Conservation (phyloP, 768 basidiomycete species). For the Rickenella mellea region DNA sequence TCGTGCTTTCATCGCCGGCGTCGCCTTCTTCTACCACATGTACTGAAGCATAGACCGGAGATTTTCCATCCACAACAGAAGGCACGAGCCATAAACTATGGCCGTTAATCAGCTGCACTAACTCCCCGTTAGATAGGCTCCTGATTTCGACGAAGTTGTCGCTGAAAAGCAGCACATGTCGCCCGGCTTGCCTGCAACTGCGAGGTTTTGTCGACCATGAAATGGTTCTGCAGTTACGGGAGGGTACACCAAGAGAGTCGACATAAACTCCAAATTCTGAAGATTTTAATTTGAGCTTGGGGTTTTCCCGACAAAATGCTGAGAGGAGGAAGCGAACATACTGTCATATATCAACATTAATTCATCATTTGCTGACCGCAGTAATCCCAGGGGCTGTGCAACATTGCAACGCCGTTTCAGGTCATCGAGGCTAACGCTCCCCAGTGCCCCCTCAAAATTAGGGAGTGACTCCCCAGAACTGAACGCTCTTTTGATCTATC, state of each 20-base stretch:
- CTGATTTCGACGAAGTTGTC: slow-evolving; percentile 70
- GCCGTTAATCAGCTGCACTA: slow-evolving; percentile 86
- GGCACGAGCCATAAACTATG: too few species aligned
- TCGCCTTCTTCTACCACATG: too few species aligned
- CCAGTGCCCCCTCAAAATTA: too few species aligned
- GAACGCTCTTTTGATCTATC: too few species aligned
- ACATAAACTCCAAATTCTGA: slow-evolving; percentile 72
- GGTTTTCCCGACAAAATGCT: neutral
- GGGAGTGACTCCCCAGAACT: too few species aligned
- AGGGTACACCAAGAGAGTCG: slow-evolving; percentile 57
- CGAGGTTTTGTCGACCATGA: slow-evolving; percentile 71
- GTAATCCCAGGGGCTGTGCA: slow-evolving; percentile 57
- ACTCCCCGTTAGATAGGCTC: slow-evolving; percentile 47
- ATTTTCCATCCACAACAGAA: too few species aligned
- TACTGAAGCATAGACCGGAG: too few species aligned
- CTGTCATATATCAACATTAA: slow-evolving; percentile 70
- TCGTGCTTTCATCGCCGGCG: too few species aligned
- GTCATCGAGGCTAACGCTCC: too few species aligned
- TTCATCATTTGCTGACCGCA: slow-evolving; percentile 44
- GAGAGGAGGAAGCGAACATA: slow-evolving; percentile 21
- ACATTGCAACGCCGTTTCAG: too few species aligned
- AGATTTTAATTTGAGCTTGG: too few species aligned
- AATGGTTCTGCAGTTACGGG: slow-evolving; percentile 52
- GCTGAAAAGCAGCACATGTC: slow-evolving; percentile 68
- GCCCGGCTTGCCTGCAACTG: slow-evolving; percentile 50